Percentiles rank a stretch among this genome's conserved stretches.
These are phyloP conservation scores for Syzygium oleosum DNA, from an alignment of 345 rosid species.

Conservation along the genomic window DNA sequence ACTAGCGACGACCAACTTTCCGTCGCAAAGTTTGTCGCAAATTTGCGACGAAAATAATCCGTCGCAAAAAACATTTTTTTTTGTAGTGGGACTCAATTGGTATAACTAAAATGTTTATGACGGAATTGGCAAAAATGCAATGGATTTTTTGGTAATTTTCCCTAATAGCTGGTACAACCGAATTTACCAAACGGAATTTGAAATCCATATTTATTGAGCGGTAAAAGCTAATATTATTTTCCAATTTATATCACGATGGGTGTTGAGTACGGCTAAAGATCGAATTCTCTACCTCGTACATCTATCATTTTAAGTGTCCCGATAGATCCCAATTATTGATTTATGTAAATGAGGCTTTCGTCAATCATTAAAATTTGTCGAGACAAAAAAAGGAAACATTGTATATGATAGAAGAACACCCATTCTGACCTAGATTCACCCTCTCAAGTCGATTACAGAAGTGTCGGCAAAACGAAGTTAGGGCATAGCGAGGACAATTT, in stretches of 20 bases:
- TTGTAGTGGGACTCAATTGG: too few species aligned
- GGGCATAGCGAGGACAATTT: neutral
- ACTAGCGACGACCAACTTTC: too few species aligned
- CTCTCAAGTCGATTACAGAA: neutral
- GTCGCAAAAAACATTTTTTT: too few species aligned
- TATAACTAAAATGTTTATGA: too few species aligned
- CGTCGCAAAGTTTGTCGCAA: too few species aligned
- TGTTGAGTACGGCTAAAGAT: neutral
- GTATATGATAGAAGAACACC: neutral
- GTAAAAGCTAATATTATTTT: neutral
- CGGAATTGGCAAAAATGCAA: accelerated
- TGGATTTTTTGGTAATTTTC: too few species aligned
- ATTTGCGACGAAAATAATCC: too few species aligned
- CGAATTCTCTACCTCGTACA: neutral
- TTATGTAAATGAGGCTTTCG: neutral
- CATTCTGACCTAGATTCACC: neutral
- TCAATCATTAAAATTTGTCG: neutral
- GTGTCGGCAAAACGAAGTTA: neutral
- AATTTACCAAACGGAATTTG: neutral
- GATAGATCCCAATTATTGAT: neutral
- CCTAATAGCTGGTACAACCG: neutral
- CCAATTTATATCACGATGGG: neutral
- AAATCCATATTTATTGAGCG: neutral
- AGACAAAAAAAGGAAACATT: neutral
- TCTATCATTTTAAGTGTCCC: accelerated